phyloP scores from a whole-genome alignment of 148 eudicot genomes.

The Camellia granthamiana region DNA sequence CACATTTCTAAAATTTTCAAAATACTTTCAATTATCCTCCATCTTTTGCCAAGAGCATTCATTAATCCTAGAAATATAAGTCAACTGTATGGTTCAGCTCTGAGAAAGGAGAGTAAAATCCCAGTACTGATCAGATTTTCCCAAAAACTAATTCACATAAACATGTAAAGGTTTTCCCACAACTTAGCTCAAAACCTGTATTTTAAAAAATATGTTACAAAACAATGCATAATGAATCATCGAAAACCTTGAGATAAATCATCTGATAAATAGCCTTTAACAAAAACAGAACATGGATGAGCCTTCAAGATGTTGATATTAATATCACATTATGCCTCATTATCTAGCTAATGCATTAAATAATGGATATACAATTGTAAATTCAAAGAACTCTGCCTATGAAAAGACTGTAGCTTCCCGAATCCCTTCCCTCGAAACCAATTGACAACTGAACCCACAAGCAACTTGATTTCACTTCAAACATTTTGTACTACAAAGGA shows the following conservation, averaged over 20 bases:
- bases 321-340: not conserved
- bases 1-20: not conserved
- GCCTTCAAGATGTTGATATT: not conserved
- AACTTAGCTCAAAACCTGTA: slow-evolving; percentile 8
- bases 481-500: not conserved
- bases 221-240: not conserved
- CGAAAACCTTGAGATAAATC: slow-evolving; percentile 9
- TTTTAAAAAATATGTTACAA: not conserved
- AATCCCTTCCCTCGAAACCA: not conserved
- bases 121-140: not conserved
- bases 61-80: not conserved
- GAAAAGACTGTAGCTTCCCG: not conserved
- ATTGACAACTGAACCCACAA: not conserved
- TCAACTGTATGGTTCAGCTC: not conserved
- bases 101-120: not conserved
- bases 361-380: not conserved
- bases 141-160: not conserved
- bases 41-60: not conserved
- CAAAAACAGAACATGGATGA: not conserved
- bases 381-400: not conserved
- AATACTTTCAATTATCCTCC: not conserved
- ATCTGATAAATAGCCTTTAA: not conserved
- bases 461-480: not conserved
- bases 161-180: slow-evolving; percentile 4
- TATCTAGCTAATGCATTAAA: not conserved